Base-by-base conservation (phyloP, 345 rosid species). In the Tarenaya hassleriana region DNA sequence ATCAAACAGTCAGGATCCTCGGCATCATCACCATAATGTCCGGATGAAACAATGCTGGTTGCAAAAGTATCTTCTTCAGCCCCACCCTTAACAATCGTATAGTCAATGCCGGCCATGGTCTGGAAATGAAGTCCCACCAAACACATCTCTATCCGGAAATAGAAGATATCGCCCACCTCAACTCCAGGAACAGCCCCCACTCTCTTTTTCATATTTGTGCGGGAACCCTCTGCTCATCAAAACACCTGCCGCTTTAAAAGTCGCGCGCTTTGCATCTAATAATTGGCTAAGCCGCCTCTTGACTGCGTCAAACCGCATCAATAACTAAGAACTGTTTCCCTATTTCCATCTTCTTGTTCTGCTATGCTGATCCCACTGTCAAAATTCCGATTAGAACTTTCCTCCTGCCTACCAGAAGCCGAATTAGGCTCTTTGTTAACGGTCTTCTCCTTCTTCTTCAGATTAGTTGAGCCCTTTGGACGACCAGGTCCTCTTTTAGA, bases 151-250 rank as follows among this genome's bases (percentile, higher is more conserved):
- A 80, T 72, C 34, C 87, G 61, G 55, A 52, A 77, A 57, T 56
- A 83, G 76, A 75, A 83, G 8, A 83, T 77, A 7, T 83, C 87
- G 0, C 96, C 89, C 13, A 76, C 41, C 21, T 84, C 61, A 37
- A 81, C 52, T 9, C 96, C 89, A 38, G 89, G 89, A 13, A 77
- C 67, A 1, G 32, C 31, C 35, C 89, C 94, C 33, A 68, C 46
- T 63, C 81, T 77, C 73, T 64, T 83, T 64, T 31, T 74, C 31
- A 17, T 38, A 55, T 83, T 87, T 0, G 92, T 73, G 31, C 63
- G 58, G n/a, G 45, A 81, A 51, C 10, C 76, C 79, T 38, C 69
- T 60, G 9, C 37, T 75, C 77, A 40, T 70, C 61, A 82, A 56
- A 20, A 54, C 79, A 43, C 50, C 52, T 4, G 47, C 3, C 3